Conservation (phyloP, 2,329 filamentous ascomycete species). For the Plectosphaerella sp. region DNA sequence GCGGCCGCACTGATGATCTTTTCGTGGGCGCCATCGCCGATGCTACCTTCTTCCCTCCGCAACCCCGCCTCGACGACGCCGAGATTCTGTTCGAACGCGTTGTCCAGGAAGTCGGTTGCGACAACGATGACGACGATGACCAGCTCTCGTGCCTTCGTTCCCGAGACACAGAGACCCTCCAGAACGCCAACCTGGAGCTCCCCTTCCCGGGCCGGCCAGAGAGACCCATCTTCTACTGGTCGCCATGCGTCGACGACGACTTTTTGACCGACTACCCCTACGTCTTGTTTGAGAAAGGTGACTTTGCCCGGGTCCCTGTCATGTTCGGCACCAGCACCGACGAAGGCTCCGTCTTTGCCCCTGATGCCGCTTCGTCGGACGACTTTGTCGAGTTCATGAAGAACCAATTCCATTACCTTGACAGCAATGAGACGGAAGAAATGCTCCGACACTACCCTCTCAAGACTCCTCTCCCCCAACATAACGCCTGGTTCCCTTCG, state of each 20-base stretch:
- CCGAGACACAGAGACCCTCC: constrained; percentile 27
- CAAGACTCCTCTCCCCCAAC: constrained; percentile 26
- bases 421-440: constrained; percentile 23
- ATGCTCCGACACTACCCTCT: constrained; percentile 36
- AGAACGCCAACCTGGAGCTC: constrained; percentile 33
- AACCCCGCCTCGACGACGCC: constrained; percentile 36
- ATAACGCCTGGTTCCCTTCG: constrained; percentile 39
- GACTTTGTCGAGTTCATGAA: constrained; percentile 34
- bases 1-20: constrained; percentile 37
- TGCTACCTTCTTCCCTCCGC: constrained; percentile 45
- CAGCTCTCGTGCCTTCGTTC: constrained; percentile 38
- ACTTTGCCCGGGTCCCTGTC: constrained; percentile 38
- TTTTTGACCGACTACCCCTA: constrained; percentile 38
- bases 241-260: constrained; percentile 44
- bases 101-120: constrained; percentile 29
- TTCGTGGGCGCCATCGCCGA: constrained; percentile 42
- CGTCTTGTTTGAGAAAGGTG: constrained; percentile 29
- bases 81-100: constrained; percentile 43
- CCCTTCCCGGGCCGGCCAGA: constrained; percentile 31
- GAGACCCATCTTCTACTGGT: constrained; percentile 43
- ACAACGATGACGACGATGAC: constrained; percentile 13
- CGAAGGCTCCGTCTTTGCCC: constrained; percentile 42
- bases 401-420: constrained; percentile 43
- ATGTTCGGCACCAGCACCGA: constrained; percentile 39
- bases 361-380: constrained; percentile 26